phyloP scores from a whole-genome alignment of 2,329 filamentous ascomycete genomes.

The Talaromyces pinophilus region DNA sequence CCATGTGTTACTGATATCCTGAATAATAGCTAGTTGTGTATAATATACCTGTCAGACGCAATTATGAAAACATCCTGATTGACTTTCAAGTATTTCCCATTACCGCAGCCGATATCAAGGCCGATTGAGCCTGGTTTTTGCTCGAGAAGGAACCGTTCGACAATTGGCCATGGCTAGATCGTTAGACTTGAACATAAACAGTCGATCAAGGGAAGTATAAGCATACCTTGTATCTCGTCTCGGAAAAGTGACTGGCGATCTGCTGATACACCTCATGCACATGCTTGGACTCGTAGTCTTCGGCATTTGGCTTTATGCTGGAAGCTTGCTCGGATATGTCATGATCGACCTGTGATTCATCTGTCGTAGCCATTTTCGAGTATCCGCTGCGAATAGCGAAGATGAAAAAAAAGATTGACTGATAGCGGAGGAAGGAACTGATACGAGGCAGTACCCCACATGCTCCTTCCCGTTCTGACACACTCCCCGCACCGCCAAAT shows the following conservation, averaged over 20 bases:
- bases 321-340: background rate
- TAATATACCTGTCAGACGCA: constrained; percentile 73
- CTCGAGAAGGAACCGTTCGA: constrained; percentile 71
- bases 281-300: constrained; percentile 75
- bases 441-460: constrained; percentile 1
- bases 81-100: constrained; percentile 89
- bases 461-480: background rate
- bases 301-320: constrained; percentile 23
- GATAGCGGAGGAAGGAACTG: background rate
- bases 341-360: background rate
- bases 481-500: constrained; percentile 6
- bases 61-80: constrained; percentile 77
- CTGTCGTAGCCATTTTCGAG: background rate
- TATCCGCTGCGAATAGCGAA: too few relatives aligned
- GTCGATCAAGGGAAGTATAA: constrained; percentile 7
- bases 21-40: background rate
- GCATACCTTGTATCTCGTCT: constrained; percentile 63
- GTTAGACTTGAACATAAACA: background rate
- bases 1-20: background rate
- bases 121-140: constrained; percentile 73
- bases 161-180: constrained; percentile 81
- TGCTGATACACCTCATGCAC: constrained; percentile 85
- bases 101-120: constrained; percentile 91
- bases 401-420: background rate
- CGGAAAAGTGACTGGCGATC: constrained; percentile 53